phyloP scores from a whole-genome alignment of 305 asterid species.

The Solanum hybrid region DNA sequence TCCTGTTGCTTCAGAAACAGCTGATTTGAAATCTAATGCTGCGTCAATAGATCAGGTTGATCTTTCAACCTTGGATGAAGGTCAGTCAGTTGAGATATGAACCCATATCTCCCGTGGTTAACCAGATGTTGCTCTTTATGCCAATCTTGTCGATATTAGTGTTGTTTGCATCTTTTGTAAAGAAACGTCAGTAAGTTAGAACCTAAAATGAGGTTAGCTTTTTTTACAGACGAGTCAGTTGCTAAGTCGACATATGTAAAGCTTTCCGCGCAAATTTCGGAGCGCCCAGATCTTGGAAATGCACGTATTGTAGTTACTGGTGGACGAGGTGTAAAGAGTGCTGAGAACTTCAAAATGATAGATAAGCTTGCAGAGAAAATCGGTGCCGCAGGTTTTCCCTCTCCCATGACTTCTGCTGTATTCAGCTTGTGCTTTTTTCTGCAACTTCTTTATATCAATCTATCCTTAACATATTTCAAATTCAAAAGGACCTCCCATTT shows the following conservation, averaged over 20 bases:
- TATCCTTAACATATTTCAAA: conserved; percentile 7
- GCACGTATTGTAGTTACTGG: conserved; percentile 82
- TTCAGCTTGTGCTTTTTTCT: background rate
- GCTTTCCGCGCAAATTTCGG: conserved; percentile 69
- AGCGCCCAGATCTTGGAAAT: conserved; percentile 87
- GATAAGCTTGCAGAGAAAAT: conserved; percentile 94
- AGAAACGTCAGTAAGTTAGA: background rate
- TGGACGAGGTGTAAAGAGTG: conserved; percentile 89
- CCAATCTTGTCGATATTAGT: background rate
- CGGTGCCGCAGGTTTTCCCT: conserved; percentile 83
- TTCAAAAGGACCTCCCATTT: background rate
- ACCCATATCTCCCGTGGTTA: conserved; percentile 4
- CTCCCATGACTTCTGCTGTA: background rate
- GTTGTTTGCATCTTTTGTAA: background rate
- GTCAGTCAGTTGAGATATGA: conserved; percentile 30
- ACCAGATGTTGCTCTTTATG: background rate
- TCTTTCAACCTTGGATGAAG: conserved; percentile 61
- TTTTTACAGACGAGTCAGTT: conserved; percentile 49
- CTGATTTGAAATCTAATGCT: conserved; percentile 36
- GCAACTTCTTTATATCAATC: background rate
- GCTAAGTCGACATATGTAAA: conserved; percentile 62
- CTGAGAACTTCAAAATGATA: conserved; percentile 84
- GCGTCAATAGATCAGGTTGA: conserved; percentile 67
- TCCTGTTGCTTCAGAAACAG: conserved; percentile 28
- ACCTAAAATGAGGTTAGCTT: background rate